Evolutionary conservation across 139 green algal species (phyloP).

Genomic region (Nannochloris sp.): DNA sequence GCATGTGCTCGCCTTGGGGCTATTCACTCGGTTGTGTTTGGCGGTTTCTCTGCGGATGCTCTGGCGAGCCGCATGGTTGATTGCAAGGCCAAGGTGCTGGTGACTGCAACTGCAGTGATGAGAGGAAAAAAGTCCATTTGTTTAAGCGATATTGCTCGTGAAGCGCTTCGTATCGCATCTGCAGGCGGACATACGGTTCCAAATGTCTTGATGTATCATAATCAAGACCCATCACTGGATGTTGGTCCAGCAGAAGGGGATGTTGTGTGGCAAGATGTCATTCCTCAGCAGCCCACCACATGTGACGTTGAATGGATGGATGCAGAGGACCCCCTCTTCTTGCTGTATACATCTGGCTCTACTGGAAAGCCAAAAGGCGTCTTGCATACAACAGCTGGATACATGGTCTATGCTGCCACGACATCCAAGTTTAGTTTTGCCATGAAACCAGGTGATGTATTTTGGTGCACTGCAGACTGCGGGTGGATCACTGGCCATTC

Average conservation of each 20-base stretch:
- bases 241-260: slow-evolving; percentile 35
- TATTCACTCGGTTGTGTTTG: slow-evolving; percentile 92
- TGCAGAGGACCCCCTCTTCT: slow-evolving; percentile 80
- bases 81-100: slow-evolving; percentile 34
- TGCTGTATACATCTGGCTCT: slow-evolving; percentile 87
- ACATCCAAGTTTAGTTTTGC: slow-evolving; percentile 69
- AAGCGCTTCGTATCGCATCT: slow-evolving; percentile 24
- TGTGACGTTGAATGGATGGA: slow-evolving; percentile 81
- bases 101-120: slow-evolving; percentile 49
- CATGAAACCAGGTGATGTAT: slow-evolving; percentile 14
- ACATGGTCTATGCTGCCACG: slow-evolving; percentile 64
- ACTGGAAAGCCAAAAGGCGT: slow-evolving; percentile 97
- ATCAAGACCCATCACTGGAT: slow-evolving; percentile 45
- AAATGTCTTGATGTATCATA: slow-evolving; percentile 42
- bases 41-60: slow-evolving; percentile 80
- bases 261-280: slow-evolving; percentile 70
- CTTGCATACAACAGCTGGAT: slow-evolving; percentile 66
- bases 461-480: slow-evolving; percentile 23
- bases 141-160: slow-evolving; percentile 74
- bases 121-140: slow-evolving; percentile 72
- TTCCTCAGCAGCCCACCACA: slow-evolving; percentile 35
- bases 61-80: slow-evolving; percentile 58
- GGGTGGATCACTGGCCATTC: slow-evolving; percentile 96
- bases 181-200: slow-evolving; percentile 8
- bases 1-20: slow-evolving; percentile 88